Evolutionary conservation across 306 rosid species (phyloP), one percentile per base, ranked within the genome.

Genomic region (Neltuma alba): DNA sequence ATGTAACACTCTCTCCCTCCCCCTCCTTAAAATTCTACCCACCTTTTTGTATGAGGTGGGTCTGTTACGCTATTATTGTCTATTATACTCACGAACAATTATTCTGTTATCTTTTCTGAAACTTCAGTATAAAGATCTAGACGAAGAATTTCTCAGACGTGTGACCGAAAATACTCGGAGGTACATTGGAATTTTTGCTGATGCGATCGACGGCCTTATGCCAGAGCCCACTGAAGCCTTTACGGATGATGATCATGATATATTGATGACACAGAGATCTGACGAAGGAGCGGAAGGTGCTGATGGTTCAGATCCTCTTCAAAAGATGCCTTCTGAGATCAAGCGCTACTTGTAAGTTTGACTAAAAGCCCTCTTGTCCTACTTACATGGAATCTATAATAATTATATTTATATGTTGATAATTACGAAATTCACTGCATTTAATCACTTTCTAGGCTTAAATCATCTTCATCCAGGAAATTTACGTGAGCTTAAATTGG

Each of bases 221-320:
- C 74, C 74, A 42, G 74, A 69, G 55, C 74, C 74, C 23, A 93
- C 96, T 0, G 98, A 96, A 90, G 88, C 88, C 25, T 96, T 96
- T 83, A 69, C 82, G 0, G 99, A 93, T 70, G 99, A 93, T 80
- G 99, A 96, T 58, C 98, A 96, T 74, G 99, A 96, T 85, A 93
- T 96, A 76, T 75, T 91, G 86, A 93, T 96, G 98, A 93, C 97
- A 5, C 97, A 96, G 75, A 90, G 99, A 83, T 88, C 97, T 40
- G 99, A 93, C 15, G 97, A 96, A 73, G 98, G 89, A 52, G 85
- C 85, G 0, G 98, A 91, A 67, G 90, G 88, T 71, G 60, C 80
- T 62, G 98, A 96, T 68, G 89, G 87, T 79, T 73, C 89, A 0
- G 98, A 96, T 78, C 98, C 98, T 4, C 88, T 40, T 83, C 99